Conservation (phyloP, 2,329 filamentous ascomycete genomes). For the Ascochyta fabae region DNA sequence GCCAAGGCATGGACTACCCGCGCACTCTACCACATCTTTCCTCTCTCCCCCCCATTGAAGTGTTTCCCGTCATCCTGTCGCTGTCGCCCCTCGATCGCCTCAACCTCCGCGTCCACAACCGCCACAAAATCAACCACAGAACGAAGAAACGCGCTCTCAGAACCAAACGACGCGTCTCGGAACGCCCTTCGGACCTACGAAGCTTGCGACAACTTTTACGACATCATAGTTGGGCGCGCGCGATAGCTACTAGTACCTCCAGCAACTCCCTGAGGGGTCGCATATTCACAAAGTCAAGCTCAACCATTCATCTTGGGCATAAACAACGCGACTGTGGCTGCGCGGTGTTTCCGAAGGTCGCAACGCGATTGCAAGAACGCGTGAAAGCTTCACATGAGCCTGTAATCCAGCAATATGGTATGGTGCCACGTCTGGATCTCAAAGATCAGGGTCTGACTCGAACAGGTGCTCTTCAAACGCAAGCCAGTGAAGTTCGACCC, state of each 20-base stretch:
- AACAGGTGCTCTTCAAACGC: conserved; percentile 90
- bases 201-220: conserved; percentile 41
- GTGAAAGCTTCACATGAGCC: conserved; percentile 42
- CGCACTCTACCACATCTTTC: conserved; percentile 37
- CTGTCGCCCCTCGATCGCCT: conserved; percentile 34
- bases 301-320: background rate
- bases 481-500: conserved; percentile 88
- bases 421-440: background rate
- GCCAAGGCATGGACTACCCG: conserved; percentile 30
- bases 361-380: conserved; percentile 34
- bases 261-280: conserved; percentile 18
- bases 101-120: conserved; percentile 35
- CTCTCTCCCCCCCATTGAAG: conserved; percentile 39
- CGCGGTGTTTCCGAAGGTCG: conserved; percentile 36
- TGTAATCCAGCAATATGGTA: conserved; percentile 43
- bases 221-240: conserved; percentile 29
- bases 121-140: conserved; percentile 37
- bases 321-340: conserved; percentile 22
- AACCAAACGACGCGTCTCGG: conserved; percentile 49
- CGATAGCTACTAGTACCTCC: conserved; percentile 20
- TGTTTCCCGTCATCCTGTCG: conserved; percentile 44
- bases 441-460: conserved; percentile 23
- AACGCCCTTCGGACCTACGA: conserved; percentile 41
- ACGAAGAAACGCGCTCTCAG: conserved; percentile 52
- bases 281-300: conserved; percentile 8